Conservation (phyloP, 2,329 filamentous ascomycete species). For the Ascochyta fabae region DNA sequence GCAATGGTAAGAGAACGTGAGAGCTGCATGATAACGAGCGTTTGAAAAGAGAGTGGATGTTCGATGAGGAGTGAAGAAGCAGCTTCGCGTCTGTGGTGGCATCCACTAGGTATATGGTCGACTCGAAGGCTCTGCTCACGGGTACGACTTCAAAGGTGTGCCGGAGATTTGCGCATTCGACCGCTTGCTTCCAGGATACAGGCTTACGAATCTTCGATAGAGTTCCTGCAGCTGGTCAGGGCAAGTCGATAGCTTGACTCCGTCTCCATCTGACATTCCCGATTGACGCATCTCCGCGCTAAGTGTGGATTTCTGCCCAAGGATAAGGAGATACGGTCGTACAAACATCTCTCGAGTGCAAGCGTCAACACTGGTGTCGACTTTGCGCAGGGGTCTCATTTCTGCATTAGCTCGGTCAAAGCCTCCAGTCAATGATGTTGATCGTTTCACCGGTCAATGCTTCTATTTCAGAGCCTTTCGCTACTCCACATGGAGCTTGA, state of each 20-base stretch:
- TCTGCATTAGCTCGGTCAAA: background rate
- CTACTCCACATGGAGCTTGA: background rate
- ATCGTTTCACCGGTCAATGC: constrained; percentile 1
- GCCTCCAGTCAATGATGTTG: background rate
- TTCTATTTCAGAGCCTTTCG: background rate
- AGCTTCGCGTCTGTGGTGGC: background rate
- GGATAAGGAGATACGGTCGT: background rate
- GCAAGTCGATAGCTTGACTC: background rate
- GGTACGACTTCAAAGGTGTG: background rate
- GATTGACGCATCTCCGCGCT: background rate
- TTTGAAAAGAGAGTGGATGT: constrained; percentile 5
- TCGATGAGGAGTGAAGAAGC: background rate
- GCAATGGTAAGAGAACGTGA: constrained; percentile 8
- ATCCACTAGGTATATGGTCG: background rate
- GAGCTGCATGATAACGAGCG: constrained; percentile 16
- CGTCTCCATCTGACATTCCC: background rate
- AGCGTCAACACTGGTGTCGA: background rate
- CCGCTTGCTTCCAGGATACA: background rate
- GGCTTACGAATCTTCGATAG: background rate
- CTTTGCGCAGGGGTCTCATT: background rate
- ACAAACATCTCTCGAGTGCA: background rate
- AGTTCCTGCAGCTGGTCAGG: background rate
- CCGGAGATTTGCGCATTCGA: background rate
- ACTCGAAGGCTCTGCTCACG: background rate
- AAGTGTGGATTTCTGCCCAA: background rate